phyloP scores from a whole-genome alignment of 441 rosid genomes.

The Sinapis alba region DNA sequence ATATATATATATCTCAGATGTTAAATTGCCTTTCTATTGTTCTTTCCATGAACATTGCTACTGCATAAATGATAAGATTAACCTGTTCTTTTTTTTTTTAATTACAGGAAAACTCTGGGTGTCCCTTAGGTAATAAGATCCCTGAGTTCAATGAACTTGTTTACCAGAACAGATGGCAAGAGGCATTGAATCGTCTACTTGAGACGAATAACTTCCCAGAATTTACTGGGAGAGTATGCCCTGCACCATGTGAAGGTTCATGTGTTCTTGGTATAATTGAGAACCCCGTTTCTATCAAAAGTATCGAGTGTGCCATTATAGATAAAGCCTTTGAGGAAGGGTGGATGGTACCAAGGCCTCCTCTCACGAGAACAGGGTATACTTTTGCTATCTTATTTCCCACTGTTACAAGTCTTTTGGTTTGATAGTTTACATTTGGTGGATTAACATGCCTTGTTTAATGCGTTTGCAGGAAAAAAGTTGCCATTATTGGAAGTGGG shows the following conservation, averaged over 20 bases:
- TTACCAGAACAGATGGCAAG: slow-evolving; percentile 98
- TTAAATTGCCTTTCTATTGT: not conserved
- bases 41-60: not conserved
- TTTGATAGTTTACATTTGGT: not conserved
- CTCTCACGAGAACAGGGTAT: slow-evolving; percentile 90
- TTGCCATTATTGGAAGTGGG: slow-evolving; percentile 95
- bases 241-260: slow-evolving; percentile 99
- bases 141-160: slow-evolving; percentile 99
- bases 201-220: slow-evolving; percentile 99
- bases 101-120: slow-evolving; percentile 96
- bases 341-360: slow-evolving; percentile 99
- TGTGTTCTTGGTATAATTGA: slow-evolving; percentile 99
- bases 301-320: slow-evolving; percentile 91
- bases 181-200: slow-evolving; percentile 91
- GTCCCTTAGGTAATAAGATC: slow-evolving; percentile 99
- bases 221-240: slow-evolving; percentile 98
- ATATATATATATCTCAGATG: not conserved
- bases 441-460: slow-evolving; percentile 10
- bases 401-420: not conserved
- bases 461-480: slow-evolving; percentile 65
- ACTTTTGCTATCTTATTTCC: slow-evolving; percentile 2
- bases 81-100: not conserved
- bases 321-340: slow-evolving; percentile 99
- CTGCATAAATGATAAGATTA: not conserved
- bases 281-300: slow-evolving; percentile 98